phyloP scores from a whole-genome alignment of 2,329 filamentous ascomycete genomes.

The Paecilomyces niveus region DNA sequence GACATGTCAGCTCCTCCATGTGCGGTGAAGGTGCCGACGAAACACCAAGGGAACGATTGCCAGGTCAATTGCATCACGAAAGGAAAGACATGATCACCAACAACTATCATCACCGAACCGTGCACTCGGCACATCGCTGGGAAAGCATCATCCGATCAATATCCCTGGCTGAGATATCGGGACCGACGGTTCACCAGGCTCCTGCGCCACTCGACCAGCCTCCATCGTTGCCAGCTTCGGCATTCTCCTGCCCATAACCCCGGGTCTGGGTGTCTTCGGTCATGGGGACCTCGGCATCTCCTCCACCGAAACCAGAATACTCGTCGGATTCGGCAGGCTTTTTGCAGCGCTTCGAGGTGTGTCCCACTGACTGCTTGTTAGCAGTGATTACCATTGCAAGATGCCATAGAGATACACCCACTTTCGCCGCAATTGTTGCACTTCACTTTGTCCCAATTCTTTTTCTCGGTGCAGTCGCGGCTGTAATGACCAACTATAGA shows the following conservation, averaged over 20 bases:
- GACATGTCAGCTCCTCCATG: background rate
- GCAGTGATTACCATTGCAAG: background rate
- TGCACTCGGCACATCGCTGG: background rate
- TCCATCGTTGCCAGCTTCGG: background rate
- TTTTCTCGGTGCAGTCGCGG: conserved; percentile 38
- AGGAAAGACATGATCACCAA: background rate
- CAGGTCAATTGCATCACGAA: background rate
- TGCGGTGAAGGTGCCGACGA: background rate
- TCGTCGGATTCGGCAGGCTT: conserved; percentile 14
- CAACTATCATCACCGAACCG: background rate
- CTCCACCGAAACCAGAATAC: conserved; percentile 5
- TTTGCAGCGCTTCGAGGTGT: conserved; percentile 33
- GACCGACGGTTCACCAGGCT: background rate
- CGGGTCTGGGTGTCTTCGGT: conserved; percentile 4
- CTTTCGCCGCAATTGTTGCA: conserved; percentile 40
- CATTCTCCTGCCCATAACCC: background rate
- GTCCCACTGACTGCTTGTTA: conserved; percentile 30
- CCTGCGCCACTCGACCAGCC: conserved; percentile 1
- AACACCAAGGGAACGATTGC: background rate
- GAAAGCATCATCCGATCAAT: background rate
- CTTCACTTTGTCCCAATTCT: conserved; percentile 37
- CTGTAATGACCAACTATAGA: conserved; percentile 33
- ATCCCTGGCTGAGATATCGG: background rate
- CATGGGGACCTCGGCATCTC: conserved; percentile 8
- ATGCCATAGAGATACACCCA: conserved; percentile 15